A percentile compares a stretch with the other conserved stretches of the same genome.
Evolutionary conservation across 2,329 filamentous ascomycete species (phyloP).

Genomic region (Chaetomiaceae sp.): DNA sequence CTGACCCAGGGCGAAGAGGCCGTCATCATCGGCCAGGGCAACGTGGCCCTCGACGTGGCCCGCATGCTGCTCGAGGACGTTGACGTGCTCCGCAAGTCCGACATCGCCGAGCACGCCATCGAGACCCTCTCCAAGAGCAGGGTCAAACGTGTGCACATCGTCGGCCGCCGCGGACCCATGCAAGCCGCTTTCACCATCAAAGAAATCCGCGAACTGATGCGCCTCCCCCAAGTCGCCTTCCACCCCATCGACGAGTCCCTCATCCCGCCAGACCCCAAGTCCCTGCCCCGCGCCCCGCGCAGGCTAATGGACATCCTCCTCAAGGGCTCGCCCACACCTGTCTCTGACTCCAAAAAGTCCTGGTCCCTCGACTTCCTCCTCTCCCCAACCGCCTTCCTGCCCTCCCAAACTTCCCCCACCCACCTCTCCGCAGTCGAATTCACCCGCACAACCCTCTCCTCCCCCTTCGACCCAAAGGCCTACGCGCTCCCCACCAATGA

Average conservation of each 20-base stretch:
- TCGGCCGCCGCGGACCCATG: conserved; percentile 83
- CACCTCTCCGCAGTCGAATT: conserved; percentile 65
- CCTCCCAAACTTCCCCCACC: conserved; percentile 40
- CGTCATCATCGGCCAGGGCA: conserved; percentile 88
- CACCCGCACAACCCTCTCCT: conserved; percentile 52
- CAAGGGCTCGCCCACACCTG: conserved; percentile 61
- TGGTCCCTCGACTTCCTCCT: conserved; percentile 87
- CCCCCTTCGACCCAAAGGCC: conserved; percentile 50
- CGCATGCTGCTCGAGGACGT: conserved; percentile 77
- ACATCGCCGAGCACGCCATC: conserved; percentile 83
- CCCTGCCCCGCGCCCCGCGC: conserved; percentile 69
- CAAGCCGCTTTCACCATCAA: conserved; percentile 97
- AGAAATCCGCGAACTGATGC: conserved; percentile 83
- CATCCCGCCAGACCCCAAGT: conserved; percentile 62
- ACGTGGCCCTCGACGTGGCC: conserved; percentile 91
- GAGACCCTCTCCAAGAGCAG: conserved; percentile 67
- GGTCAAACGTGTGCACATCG: conserved; percentile 76
- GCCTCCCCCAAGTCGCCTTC: conserved; percentile 68
- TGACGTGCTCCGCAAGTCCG: conserved; percentile 70
- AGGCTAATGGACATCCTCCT: conserved; percentile 76
- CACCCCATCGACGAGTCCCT: conserved; percentile 62
- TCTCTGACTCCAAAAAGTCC: conserved; percentile 49
- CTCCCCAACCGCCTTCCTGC: conserved; percentile 67
- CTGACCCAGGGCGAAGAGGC: conserved; percentile 74
- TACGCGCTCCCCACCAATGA: conserved; percentile 39